These are phyloP conservation scores for Papiliotrema nemorosa DNA, from an alignment of 1,284 basidiomycete species.

Conservation along the genomic window DNA sequence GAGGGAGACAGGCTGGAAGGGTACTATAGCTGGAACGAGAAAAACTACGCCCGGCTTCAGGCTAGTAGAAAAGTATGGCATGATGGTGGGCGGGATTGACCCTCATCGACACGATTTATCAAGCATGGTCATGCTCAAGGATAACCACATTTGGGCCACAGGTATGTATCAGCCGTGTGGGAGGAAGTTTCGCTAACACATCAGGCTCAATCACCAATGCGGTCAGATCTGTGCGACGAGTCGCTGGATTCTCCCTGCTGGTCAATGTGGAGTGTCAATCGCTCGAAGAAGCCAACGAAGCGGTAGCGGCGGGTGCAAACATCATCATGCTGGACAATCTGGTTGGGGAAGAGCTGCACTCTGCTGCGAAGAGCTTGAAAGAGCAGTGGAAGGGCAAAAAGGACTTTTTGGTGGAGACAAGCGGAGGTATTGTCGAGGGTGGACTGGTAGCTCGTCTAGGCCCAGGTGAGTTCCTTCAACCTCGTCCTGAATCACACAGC, in stretches of 20 bases:
- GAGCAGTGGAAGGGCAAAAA: slow-evolving; percentile 58
- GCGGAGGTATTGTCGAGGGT: slow-evolving; percentile 82
- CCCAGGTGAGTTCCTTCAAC: slow-evolving; percentile 21
- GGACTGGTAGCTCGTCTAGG: slow-evolving; percentile 53
- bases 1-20: slow-evolving; percentile 71
- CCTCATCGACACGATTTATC: slow-evolving; percentile 94
- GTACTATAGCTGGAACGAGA: slow-evolving; percentile 89
- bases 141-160: slow-evolving; percentile 98
- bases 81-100: slow-evolving; percentile 97
- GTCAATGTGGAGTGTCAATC: slow-evolving; percentile 93
- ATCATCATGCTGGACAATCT: slow-evolving; percentile 98
- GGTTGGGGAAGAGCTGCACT: slow-evolving; percentile 67
- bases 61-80: slow-evolving; percentile 97
- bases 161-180: slow-evolving; percentile 53
- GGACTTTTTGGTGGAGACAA: slow-evolving; percentile 84
- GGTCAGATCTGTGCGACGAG: slow-evolving; percentile 75
- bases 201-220: slow-evolving; percentile 83
- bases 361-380: slow-evolving; percentile 66
- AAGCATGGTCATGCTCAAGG: slow-evolving; percentile 99
- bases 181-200: background rate
- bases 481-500: background rate
- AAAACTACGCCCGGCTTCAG: slow-evolving; percentile 99
- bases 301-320: slow-evolving; percentile 93
- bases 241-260: slow-evolving; percentile 87
- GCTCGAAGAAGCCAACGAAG: slow-evolving; percentile 88